These are phyloP conservation scores for Closterium sp. DNA, from an alignment of 139 green algal species.

Conservation along the genomic window DNA sequence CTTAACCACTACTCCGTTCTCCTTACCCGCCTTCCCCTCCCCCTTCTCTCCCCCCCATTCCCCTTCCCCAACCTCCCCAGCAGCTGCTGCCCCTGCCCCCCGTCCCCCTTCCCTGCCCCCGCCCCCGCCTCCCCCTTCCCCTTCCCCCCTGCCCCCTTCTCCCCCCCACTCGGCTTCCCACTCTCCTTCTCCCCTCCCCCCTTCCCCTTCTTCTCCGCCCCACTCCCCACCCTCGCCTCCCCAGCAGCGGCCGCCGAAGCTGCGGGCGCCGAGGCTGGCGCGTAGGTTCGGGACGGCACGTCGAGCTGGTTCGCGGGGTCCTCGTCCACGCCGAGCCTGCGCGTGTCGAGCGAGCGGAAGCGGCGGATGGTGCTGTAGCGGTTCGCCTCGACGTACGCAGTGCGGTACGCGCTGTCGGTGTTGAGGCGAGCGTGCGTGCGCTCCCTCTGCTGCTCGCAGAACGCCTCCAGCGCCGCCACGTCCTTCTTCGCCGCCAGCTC, in stretches of 20 bases:
- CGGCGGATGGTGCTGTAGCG: slow-evolving; percentile 43
- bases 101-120: slow-evolving; percentile 20
- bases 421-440: slow-evolving; percentile 2
- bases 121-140: slow-evolving; percentile 12
- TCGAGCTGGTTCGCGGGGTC: slow-evolving; percentile 27
- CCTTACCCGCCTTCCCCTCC: background rate
- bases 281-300: background rate
- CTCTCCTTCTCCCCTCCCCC: background rate
- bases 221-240: background rate
- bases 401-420: slow-evolving; percentile 18
- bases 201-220: slow-evolving; percentile 1
- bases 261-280: background rate
- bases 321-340: slow-evolving; percentile 35
- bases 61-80: slow-evolving; percentile 34
- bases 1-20: slow-evolving; percentile 30
- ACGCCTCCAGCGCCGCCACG: slow-evolving; percentile 24
- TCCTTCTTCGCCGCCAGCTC: slow-evolving; percentile 25
- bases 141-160: slow-evolving; percentile 11
- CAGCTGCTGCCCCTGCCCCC: slow-evolving; percentile 21
- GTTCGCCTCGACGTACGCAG: slow-evolving; percentile 41
- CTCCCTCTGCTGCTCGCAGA: slow-evolving; percentile 27
- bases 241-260: background rate
- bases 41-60: slow-evolving; percentile 19
- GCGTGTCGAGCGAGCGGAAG: slow-evolving; percentile 33
- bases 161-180: background rate